phyloP scores from a whole-genome alignment of 2,329 filamentous ascomycete genomes.

The Cryphonectria radicalis region DNA sequence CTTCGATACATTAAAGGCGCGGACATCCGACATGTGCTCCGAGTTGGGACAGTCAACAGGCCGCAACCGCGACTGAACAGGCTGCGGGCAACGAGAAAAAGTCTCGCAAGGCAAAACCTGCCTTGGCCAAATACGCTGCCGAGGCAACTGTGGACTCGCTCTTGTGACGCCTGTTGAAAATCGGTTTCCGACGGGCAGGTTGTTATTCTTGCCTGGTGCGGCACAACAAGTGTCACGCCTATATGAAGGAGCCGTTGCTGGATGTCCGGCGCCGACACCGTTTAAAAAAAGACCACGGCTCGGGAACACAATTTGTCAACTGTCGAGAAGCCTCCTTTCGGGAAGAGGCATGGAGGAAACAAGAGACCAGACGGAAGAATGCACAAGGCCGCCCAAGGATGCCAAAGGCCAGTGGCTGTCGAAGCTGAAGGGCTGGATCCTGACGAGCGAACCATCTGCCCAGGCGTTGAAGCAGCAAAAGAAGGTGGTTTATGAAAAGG shows the following conservation, averaged over 20 bases:
- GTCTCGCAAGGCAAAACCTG: background rate
- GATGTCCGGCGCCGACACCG: background rate
- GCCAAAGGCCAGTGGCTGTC: conserved; percentile 44
- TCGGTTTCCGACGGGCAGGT: background rate
- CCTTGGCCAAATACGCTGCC: background rate
- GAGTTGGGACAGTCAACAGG: background rate
- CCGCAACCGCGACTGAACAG: background rate
- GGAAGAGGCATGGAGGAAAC: background rate
- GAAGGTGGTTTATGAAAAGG: conserved; percentile 46
- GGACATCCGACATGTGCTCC: background rate
- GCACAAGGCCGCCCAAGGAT: conserved; percentile 36
- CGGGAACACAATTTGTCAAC: background rate
- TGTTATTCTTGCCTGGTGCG: background rate
- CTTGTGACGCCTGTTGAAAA: background rate
- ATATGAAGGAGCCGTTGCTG: background rate
- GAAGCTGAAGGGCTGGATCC: conserved; percentile 54
- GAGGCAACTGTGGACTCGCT: background rate
- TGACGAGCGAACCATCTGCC: conserved; percentile 53
- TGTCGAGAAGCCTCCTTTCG: background rate
- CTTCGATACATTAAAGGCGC: background rate
- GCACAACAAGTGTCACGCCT: background rate
- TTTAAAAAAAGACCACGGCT: background rate
- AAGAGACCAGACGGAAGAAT: background rate
- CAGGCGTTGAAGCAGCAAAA: conserved; percentile 54
- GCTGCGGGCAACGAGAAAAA: background rate